Evolutionary conservation across 2,329 filamentous ascomycete species (phyloP).

Genomic region (Alternaria conjuncta): DNA sequence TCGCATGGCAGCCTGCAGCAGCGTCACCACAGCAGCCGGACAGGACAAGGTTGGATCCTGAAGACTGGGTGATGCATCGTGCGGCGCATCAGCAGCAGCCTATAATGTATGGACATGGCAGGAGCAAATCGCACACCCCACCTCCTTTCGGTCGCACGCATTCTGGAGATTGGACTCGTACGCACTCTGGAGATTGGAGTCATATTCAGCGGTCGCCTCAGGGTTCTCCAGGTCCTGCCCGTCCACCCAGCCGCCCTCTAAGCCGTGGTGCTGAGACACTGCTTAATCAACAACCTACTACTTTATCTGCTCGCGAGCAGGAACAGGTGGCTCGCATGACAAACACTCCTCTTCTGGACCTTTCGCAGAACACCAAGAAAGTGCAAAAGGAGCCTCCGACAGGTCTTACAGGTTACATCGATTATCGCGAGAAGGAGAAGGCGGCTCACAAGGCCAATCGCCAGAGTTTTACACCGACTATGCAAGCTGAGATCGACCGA

Average conservation of each 20-base stretch:
- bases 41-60: conserved; percentile 69
- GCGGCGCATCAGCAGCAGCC: conserved; percentile 59
- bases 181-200: conserved; percentile 55
- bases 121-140: conserved; percentile 60
- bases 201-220: conserved; percentile 43
- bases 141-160: conserved; percentile 52
- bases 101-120: conserved; percentile 61
- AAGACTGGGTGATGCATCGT: conserved; percentile 84
- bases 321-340: conserved; percentile 86
- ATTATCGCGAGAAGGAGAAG: conserved; percentile 79
- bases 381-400: conserved; percentile 52
- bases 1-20: conserved; percentile 81
- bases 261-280: conserved; percentile 61
- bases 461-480: conserved; percentile 31
- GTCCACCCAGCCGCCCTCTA: conserved; percentile 41
- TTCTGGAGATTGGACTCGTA: conserved; percentile 56
- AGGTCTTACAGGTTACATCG: conserved; percentile 78
- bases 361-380: conserved; percentile 60
- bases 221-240: conserved; percentile 25
- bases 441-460: conserved; percentile 42
- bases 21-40: conserved; percentile 55
- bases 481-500: conserved; percentile 47
- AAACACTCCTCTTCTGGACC: conserved; percentile 74
- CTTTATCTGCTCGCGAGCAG: conserved; percentile 85
- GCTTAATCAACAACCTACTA: conserved; percentile 61